Percentiles rank a stretch among this genome's conserved stretches.
Evolutionary conservation across 179 eudicot genomes (phyloP).

Genomic region (Pouteria campechiana): DNA sequence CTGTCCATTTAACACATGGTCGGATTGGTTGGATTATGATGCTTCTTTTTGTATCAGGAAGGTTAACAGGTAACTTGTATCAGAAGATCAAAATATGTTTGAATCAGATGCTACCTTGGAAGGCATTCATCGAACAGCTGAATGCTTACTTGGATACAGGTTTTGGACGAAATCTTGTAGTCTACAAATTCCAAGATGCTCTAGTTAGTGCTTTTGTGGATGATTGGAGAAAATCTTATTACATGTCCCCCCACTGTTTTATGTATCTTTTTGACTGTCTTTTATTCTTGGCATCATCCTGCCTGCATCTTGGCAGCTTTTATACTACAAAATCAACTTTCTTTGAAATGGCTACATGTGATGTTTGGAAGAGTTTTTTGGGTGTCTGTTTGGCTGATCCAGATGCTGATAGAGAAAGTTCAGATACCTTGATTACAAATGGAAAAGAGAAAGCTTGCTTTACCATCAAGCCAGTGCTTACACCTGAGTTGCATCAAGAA

Average conservation of each 20-base stretch:
- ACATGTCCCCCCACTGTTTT: slow-evolving; percentile 16
- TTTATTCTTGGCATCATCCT: slow-evolving; percentile 10
- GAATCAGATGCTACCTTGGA: slow-evolving; percentile 2
- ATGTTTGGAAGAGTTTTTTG: slow-evolving; percentile 8
- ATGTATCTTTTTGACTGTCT: slow-evolving; percentile 26
- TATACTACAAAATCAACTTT: slow-evolving; percentile 17
- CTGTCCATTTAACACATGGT: slow-evolving; percentile 1
- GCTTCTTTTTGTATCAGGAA: slow-evolving; percentile 7
- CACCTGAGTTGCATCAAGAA: too few species aligned
- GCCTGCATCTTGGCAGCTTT: slow-evolving; percentile 9
- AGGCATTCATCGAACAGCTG: background rate
- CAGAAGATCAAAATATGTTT: background rate
- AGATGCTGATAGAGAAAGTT: too few species aligned
- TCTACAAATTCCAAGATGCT: slow-evolving; percentile 7
- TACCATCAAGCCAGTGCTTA: too few species aligned
- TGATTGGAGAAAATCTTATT: slow-evolving; percentile 1
- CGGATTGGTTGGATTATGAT: slow-evolving; percentile 7
- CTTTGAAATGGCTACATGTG: slow-evolving; percentile 20
- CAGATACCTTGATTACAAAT: too few species aligned
- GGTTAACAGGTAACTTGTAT: background rate
- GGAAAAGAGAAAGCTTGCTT: too few species aligned
- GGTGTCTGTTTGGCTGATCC: background rate
- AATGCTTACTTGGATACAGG: background rate
- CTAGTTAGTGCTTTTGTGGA: slow-evolving; percentile 4
- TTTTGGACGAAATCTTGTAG: background rate